Percentiles rank a stretch among this genome's conserved stretches.
phyloP scores from a whole-genome alignment of 148 eudicot genomes.

The Silene uniflora region DNA sequence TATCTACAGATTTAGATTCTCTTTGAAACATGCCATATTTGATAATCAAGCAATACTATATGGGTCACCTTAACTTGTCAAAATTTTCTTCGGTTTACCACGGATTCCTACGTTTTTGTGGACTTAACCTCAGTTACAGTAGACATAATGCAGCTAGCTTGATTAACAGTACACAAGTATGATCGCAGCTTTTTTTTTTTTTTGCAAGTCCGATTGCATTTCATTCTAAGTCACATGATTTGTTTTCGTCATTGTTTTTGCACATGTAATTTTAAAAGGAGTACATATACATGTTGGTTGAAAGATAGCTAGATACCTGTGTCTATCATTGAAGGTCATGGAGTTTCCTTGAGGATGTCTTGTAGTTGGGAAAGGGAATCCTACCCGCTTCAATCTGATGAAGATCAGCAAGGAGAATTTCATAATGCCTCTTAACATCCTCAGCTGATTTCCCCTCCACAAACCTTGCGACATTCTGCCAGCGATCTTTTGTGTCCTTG shows the following conservation, averaged over 20 bases:
- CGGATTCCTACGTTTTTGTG: not conserved
- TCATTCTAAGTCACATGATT: not conserved
- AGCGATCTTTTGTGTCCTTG: conserved; percentile 36
- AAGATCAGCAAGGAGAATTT: conserved; percentile 39
- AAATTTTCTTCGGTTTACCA: conserved; percentile 19
- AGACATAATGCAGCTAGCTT: conserved; percentile 6
- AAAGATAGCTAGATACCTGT: conserved; percentile 21
- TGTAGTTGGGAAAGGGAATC: conserved; percentile 39
- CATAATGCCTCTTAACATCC: conserved; percentile 41
- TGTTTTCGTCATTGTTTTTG: not conserved
- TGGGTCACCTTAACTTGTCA: conserved; percentile 13
- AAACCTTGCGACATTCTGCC: conserved; percentile 39
- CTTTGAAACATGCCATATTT: conserved; percentile 16
- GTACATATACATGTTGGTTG: conserved; percentile 1
- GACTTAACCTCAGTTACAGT: not conserved
- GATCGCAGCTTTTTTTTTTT: conserved; percentile 3
- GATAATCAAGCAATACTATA: conserved; percentile 17
- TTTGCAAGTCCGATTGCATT: not conserved
- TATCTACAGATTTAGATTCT: conserved; percentile 28
- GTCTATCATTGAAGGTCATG: conserved; percentile 26
- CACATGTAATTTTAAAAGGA: not conserved
- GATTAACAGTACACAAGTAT: conserved; percentile 5
- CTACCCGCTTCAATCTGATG: conserved; percentile 33
- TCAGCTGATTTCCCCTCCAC: conserved; percentile 41
- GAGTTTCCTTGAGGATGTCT: conserved; percentile 18